Base-by-base conservation (phyloP, 306 rosid genomes). In the Luffa aegyptiaca region DNA sequence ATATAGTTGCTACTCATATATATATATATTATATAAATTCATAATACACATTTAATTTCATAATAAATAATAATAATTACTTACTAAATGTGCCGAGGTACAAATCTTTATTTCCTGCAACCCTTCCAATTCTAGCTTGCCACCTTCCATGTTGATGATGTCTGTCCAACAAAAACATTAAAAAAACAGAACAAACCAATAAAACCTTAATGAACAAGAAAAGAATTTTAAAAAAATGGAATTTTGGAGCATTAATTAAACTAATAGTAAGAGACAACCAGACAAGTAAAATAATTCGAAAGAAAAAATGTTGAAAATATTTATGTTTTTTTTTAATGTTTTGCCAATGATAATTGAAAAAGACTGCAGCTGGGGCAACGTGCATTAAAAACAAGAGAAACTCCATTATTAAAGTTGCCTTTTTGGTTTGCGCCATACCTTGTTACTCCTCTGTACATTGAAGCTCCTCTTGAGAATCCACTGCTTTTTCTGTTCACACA, bases 81-180 rank as follows among this genome's bases (percentile, higher is more conserved):
- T 89, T 85, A 93, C 99, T 91, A 85, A 96, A 96, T 82, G 99
- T 96, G 46, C 99, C 99, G 37, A 96, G 97, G 92, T 96, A 93
- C 88, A 96, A 85, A 84, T 96, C 99, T 72, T 96, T 96, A 86
- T 96, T 96, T 76, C 99, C 99, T 12, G 99, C 98, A 76, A 96
- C 99, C 81, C 99, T 86, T 77, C 98, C 99, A 51, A 96, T 96
- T 52, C 99, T 84, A 80, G 99, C 99, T 85, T 96, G 99, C 99
- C 99, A 96, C 86, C 99, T 93, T 83, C 99, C 99, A 91, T 96
- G 98, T 83, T 96, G 99, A 88, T 96, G 99, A 85, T 96, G 99
- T 81, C 99, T 93, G 89, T 46, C 62, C 80, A 76, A 26, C 49
- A 71, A 71, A 41, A 70, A 80, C 49, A 80, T 20, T 35, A 36